Base-by-base conservation (phyloP, 345 rosid species). In the Rhizophora apiculata region DNA sequence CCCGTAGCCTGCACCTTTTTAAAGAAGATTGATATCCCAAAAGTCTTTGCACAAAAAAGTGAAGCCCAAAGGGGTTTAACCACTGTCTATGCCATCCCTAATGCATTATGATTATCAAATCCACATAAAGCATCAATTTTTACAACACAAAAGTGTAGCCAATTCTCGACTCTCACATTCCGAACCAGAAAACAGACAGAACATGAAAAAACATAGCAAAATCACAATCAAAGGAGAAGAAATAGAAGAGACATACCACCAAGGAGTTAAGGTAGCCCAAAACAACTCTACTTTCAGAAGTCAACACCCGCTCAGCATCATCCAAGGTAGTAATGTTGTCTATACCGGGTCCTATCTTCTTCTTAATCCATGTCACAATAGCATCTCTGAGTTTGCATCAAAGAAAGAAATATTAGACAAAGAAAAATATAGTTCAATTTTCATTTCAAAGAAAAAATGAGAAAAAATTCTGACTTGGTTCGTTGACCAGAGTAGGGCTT, bases 351-450 rank as follows among this genome's bases (percentile, higher is more conserved):
- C 97, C 99, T 13, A 74, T 87, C 82, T 90, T 92, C 94, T 95
- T 95, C 86, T 88, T 92, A 76, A 95, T 90, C 98, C 98, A 95
- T 20, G 92, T 85, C 71, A 95, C 89, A 36, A 95, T 87, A 8
- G 87, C 92, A 27, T 95, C 99, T 72, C 99, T 95, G 67, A 64
- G 70, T 74, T 72, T 60, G 22, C 53, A 6, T 4, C 10, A 6
- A 67, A 61, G 60, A 4, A 26, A 60, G 3, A 26, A 64, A 21
- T 8, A 2, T 36, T 15, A 32, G 29, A 9, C 20, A n/a, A 24
- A 1, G 7, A 56, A 56, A 11, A 8, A 3, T 27, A 19, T 21
- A 24, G 6, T 66, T 58, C 66, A 48, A 30, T 20, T 19, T 32
- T 3, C 37, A 60, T n/a, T 21, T 30, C 16, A n/a, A 39, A 37